A percentile compares a stretch with the other conserved stretches of the same genome.
Conservation (phyloP, 768 basidiomycete species). For the Jaapia argillacea region DNA sequence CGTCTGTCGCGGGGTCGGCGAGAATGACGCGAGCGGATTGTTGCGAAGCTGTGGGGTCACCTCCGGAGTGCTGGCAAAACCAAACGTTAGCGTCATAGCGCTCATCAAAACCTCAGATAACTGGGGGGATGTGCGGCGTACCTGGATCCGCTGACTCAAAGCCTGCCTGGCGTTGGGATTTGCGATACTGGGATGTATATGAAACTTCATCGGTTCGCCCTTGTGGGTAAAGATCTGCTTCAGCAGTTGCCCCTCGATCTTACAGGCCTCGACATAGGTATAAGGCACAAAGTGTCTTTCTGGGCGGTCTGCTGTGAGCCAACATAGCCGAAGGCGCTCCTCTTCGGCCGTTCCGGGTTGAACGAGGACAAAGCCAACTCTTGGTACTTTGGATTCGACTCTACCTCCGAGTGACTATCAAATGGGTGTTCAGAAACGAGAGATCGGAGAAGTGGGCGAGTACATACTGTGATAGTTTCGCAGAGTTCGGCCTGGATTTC, state of each 20-base stretch:
- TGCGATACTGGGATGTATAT: constrained; percentile 73
- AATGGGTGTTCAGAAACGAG: constrained; percentile 3
- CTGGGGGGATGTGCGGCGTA: constrained; percentile 19
- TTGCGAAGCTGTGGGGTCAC: constrained; percentile 61
- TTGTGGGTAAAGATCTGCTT: constrained; percentile 70
- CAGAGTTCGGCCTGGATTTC: constrained; percentile 63
- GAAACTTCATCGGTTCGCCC: constrained; percentile 58
- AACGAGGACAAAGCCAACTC: constrained; percentile 65
- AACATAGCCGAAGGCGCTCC: constrained; percentile 66
- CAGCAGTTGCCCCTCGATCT: constrained; percentile 60
- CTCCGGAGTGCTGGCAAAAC: constrained; percentile 60
- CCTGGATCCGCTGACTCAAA: constrained; percentile 64
- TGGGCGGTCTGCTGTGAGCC: constrained; percentile 59
- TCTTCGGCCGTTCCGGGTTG: constrained; percentile 62
- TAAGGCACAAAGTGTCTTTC: constrained; percentile 73
- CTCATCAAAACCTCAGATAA: background rate
- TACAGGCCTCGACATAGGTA: constrained; percentile 79
- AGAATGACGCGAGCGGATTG: constrained; percentile 68
- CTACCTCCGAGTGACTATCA: constrained; percentile 61
- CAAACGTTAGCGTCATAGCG: background rate
- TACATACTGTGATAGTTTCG: constrained; percentile 59
- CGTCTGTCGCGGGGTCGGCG: constrained; percentile 71
- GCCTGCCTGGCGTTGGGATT: constrained; percentile 64
- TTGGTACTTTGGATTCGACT: constrained; percentile 70
- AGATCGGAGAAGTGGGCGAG: background rate